These are phyloP conservation scores for Stereocaulon alpinum DNA, from an alignment of 495 filamentous ascomycete genomes.

Conservation along the genomic window DNA sequence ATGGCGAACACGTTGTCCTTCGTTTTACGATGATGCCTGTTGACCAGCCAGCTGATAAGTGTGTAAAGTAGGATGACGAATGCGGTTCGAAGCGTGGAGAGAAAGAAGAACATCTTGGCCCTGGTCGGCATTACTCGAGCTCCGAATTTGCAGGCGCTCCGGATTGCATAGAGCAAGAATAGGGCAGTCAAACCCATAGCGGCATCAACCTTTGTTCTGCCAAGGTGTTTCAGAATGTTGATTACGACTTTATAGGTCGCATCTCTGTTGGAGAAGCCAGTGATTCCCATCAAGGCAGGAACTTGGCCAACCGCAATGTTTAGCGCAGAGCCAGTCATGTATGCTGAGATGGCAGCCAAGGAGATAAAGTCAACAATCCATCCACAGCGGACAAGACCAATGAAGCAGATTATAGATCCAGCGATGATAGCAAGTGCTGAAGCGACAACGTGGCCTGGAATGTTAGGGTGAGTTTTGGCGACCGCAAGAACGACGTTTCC, in stretches of 20 bases:
- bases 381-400: slow-evolving; percentile 71
- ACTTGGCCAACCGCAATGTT: slow-evolving; percentile 88
- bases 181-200: slow-evolving; percentile 84
- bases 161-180: slow-evolving; percentile 72
- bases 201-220: slow-evolving; percentile 59
- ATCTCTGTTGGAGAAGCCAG: slow-evolving; percentile 55
- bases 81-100: slow-evolving; percentile 75
- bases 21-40: slow-evolving; percentile 43
- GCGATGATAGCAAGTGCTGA: slow-evolving; percentile 70
- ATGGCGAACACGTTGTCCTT: slow-evolving; percentile 50
- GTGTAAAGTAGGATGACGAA: slow-evolving; percentile 93
- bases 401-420: slow-evolving; percentile 68
- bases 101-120: slow-evolving; percentile 75
- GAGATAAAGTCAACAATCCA: slow-evolving; percentile 97
- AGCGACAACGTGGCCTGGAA: slow-evolving; percentile 54
- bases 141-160: slow-evolving; percentile 52
- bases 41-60: slow-evolving; percentile 79
- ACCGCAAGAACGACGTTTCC: slow-evolving; percentile 66
- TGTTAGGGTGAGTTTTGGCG: slow-evolving; percentile 44
- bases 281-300: slow-evolving; percentile 74
- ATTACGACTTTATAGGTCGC: slow-evolving; percentile 80
- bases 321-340: slow-evolving; percentile 96
- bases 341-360: slow-evolving; percentile 81
- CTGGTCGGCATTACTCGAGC: slow-evolving; percentile 60
- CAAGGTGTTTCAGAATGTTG: slow-evolving; percentile 71